Percentiles rank a stretch among this genome's conserved stretches.
Evolutionary conservation across 345 rosid genomes (phyloP).

Genomic region (Kandelia obovata): DNA sequence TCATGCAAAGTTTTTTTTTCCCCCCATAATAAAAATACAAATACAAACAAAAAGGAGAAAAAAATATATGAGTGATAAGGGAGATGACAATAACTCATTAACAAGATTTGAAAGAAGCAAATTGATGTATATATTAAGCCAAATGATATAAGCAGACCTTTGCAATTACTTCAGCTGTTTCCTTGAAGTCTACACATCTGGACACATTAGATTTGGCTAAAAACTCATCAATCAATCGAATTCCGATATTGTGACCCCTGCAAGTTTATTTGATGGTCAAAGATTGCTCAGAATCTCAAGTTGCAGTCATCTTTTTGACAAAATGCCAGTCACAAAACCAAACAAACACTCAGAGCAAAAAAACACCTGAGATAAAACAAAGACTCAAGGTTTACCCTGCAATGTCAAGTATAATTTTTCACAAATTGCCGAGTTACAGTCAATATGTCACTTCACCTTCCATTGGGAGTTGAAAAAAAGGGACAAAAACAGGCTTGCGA

Average conservation of each 20-base stretch:
- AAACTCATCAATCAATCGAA: constrained; percentile 80
- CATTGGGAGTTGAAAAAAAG: no score
- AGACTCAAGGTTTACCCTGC: no score
- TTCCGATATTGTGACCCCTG: constrained; percentile 93
- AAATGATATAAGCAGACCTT: constrained; percentile 43
- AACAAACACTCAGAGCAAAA: background rate
- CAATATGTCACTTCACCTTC: no score
- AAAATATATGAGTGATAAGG: background rate
- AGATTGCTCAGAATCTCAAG: background rate
- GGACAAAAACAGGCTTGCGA: no score
- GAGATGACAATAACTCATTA: background rate
- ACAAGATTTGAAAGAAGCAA: background rate
- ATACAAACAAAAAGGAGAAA: no score
- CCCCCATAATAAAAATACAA: no score
- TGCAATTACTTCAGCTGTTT: constrained; percentile 85
- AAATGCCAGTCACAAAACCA: background rate
- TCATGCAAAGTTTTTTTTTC: no score
- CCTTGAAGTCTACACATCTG: constrained; percentile 87
- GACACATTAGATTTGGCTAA: constrained; percentile 83
- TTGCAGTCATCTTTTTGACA: constrained; percentile 1
- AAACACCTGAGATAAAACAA: no score
- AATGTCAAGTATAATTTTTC: no score
- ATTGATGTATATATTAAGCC: background rate
- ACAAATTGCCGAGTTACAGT: no score
- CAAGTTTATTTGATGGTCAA: constrained; percentile 16